Evolutionary conservation across 257 asterid genomes (phyloP), one percentile per base, ranked within the genome.

Genomic region (Mentha longifolia): DNA sequence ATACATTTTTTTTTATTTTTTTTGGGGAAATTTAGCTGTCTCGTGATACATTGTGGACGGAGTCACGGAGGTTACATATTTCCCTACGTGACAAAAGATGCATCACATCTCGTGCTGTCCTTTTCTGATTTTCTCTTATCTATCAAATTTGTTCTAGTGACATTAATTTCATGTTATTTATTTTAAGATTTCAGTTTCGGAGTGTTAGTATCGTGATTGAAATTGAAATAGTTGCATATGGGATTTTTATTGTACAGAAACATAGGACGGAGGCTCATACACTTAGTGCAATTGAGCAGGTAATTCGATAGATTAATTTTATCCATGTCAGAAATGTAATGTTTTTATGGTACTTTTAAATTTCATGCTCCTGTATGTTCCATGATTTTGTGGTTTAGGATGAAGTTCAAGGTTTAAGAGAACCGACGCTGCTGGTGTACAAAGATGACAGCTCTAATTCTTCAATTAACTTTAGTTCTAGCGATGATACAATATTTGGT

Each of bases 241-340:
- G 22, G 39, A 0, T 69, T 70, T 71, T 61, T 61, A 19, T 33
- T 85, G 70, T 78, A 69, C 91, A 94, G 99, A 91, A 89, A 77
- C 89, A 80, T 79, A 83, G 91, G 71, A 74, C 80, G 37, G 96
- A 91, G 68, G 85, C 84, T 67, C 96, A 84, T 42, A 68, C 78
- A 31, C 83, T 87, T 47, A 76, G 71, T 74, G 87, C 95, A 73
- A 57, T 89, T 41, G 85, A 86, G 78, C 90, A 86, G 97, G 97
- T 94, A 80, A 74, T 63, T 35, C 6, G 69, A 45, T 45, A 37
- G 54, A 45, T 43, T n/a, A 42, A 10, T 67, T 13, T 15, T 25
- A 11, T 68, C 20, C 52, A 72, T 64, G 51, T 7, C 13, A 33
- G 42, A 50, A 51, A 69, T 47, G n/a, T 50, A 16, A 13, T 28